phyloP scores from a whole-genome alignment of 192 early-diverging fungal species.

The Phlyctochytrium arcticum region DNA sequence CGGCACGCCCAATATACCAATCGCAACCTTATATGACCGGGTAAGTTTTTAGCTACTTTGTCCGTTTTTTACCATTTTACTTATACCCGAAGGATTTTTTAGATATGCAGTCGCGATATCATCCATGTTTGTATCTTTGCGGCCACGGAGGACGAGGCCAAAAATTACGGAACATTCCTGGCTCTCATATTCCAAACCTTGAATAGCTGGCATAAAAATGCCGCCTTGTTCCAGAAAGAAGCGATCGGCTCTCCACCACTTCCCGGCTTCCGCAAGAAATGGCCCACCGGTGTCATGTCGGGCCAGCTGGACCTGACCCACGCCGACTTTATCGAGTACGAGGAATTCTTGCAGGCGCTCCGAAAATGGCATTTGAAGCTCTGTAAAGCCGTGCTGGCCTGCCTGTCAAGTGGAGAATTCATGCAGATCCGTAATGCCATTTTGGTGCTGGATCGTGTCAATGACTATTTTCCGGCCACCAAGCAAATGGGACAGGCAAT shows the following conservation, averaged over 20 bases:
- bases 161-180: conserved; percentile 68
- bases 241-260: conserved; percentile 51
- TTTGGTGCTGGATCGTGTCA: conserved; percentile 63
- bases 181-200: conserved; percentile 52
- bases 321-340: conserved; percentile 49
- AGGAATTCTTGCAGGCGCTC: conserved; percentile 61
- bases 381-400: conserved; percentile 17
- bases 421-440: conserved; percentile 74
- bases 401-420: conserved; percentile 59
- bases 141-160: conserved; percentile 70
- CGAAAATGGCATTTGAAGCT: conserved; percentile 73
- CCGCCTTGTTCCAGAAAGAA: conserved; percentile 48
- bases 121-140: conserved; percentile 51
- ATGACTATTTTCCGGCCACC: conserved; percentile 60
- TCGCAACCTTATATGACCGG: conserved; percentile 65
- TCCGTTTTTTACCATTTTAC: too few relatives aligned
- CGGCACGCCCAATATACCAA: conserved; percentile 67
- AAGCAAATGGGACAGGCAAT: conserved; percentile 52
- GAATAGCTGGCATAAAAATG: conserved; percentile 51
- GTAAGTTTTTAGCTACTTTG: conserved; percentile 29
- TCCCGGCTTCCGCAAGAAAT: conserved; percentile 69
- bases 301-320: conserved; percentile 27
- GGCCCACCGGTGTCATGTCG: conserved; percentile 36
- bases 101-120: conserved; percentile 38
- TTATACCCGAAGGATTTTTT: too few relatives aligned